A percentile compares a stretch with the other conserved stretches of the same genome.
These are phyloP conservation scores for Lanmaoa rubissima DNA, from an alignment of 768 basidiomycete species.

Conservation along the genomic window DNA sequence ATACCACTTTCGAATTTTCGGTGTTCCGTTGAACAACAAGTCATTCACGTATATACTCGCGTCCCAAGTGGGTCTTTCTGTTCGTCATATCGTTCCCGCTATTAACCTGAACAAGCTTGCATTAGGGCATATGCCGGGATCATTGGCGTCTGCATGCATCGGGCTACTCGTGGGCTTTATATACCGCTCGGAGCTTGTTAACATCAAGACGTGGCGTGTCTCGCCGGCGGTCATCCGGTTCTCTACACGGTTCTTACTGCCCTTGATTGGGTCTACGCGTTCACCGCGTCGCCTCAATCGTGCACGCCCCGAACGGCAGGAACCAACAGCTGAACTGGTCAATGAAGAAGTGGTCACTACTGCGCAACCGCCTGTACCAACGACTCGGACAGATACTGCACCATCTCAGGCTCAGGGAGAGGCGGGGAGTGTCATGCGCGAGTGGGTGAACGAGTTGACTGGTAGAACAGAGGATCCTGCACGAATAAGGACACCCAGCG, in stretches of 20 bases:
- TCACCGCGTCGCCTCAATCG: slow-evolving; percentile 67
- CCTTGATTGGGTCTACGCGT: slow-evolving; percentile 64
- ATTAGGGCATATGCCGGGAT: slow-evolving; percentile 64
- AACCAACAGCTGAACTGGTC: slow-evolving; percentile 21
- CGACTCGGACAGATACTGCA: slow-evolving; percentile 22
- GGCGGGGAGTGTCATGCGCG: slow-evolving; percentile 54
- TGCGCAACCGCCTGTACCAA: slow-evolving; percentile 39
- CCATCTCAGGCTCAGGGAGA: slow-evolving; percentile 23
- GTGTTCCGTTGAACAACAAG: slow-evolving; percentile 74
- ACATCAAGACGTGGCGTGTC: slow-evolving; percentile 77
- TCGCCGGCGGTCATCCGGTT: slow-evolving; percentile 57
- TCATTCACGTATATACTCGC: slow-evolving; percentile 69
- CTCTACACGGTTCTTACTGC: slow-evolving; percentile 55
- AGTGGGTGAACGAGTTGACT: slow-evolving; percentile 80
- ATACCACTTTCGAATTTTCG: slow-evolving; percentile 77
- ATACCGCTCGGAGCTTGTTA: slow-evolving; percentile 81
- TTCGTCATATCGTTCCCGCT: neutral
- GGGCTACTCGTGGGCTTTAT: slow-evolving; percentile 72
- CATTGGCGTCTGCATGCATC: slow-evolving; percentile 55
- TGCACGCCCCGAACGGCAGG: slow-evolving; percentile 61
- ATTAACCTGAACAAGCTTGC: slow-evolving; percentile 51
- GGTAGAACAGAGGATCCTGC: slow-evolving; percentile 56
- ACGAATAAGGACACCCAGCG: slow-evolving; percentile 67
- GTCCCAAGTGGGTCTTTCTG: slow-evolving; percentile 51
- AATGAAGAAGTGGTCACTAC: slow-evolving; percentile 68